These are phyloP conservation scores for Geotrichum histeridarum DNA, from an alignment of 1,139 yeast genomes.

Conservation along the genomic window DNA sequence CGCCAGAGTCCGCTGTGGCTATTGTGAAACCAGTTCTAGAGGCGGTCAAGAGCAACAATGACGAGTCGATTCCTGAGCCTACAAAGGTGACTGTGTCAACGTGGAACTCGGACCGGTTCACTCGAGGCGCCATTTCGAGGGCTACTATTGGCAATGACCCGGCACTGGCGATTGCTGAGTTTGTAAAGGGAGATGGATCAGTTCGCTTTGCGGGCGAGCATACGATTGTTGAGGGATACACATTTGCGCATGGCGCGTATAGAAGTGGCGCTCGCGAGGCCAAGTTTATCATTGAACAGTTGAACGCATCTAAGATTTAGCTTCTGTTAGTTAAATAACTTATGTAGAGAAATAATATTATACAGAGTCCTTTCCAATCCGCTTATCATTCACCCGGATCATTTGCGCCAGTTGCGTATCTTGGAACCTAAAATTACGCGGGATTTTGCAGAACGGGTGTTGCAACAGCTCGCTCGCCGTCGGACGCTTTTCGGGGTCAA, in stretches of 20 bases:
- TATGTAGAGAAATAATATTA: not conserved
- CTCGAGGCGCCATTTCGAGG: slow-evolving; percentile 71
- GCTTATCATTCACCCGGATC: slow-evolving; percentile 46
- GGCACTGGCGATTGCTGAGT: slow-evolving; percentile 49
- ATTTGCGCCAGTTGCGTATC: slow-evolving; percentile 59
- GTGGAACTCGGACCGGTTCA: slow-evolving; percentile 69
- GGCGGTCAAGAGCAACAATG: slow-evolving; percentile 29
- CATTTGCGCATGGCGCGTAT: slow-evolving; percentile 87
- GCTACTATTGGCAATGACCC: slow-evolving; percentile 66
- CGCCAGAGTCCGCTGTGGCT: slow-evolving; percentile 43
- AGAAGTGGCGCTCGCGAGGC: slow-evolving; percentile 72
- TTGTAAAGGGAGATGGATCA: slow-evolving; percentile 52
- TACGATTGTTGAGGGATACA: slow-evolving; percentile 68
- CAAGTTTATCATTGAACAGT: slow-evolving; percentile 19
- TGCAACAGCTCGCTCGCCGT: slow-evolving; percentile 67
- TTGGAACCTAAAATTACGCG: slow-evolving; percentile 51
- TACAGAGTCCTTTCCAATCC: not conserved
- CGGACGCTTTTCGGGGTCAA: slow-evolving; percentile 78
- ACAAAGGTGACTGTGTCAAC: slow-evolving; percentile 50
- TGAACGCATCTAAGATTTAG: not conserved
- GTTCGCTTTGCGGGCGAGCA: slow-evolving; percentile 86
- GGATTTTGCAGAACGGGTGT: slow-evolving; percentile 56
- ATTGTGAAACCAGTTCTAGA: slow-evolving; percentile 45
- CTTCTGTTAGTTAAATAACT: not conserved
- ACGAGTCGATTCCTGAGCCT: slow-evolving; percentile 43